phyloP scores from a whole-genome alignment of 805 yeast species.

The Cyberlindnera amylophila region DNA sequence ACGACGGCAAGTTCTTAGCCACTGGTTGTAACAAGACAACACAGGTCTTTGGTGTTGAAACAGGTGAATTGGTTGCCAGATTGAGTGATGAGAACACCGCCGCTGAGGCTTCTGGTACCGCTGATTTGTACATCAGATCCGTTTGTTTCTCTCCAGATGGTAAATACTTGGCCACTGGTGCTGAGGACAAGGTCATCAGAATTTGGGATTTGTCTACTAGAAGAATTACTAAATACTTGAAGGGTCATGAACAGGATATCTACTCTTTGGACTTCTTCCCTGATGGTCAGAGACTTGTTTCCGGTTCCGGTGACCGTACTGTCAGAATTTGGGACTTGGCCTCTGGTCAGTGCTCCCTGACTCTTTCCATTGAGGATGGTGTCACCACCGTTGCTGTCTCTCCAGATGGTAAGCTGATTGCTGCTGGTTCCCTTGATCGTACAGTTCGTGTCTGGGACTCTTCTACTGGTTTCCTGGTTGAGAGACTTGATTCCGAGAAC shows the following conservation, averaged over 20 bases:
- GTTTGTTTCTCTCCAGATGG: conserved; percentile 97
- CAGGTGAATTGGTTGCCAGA: conserved; percentile 85
- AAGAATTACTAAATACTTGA: conserved; percentile 78
- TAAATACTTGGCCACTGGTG: conserved; percentile 89
- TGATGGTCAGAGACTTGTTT: conserved; percentile 86
- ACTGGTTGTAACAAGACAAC: conserved; percentile 97
- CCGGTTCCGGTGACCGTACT: conserved; percentile 95
- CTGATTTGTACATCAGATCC: conserved; percentile 88
- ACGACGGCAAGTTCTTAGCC: conserved; percentile 88
- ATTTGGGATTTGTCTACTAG: conserved; percentile 91
- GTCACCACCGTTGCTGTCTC: conserved; percentile 97
- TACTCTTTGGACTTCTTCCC: conserved; percentile 94
- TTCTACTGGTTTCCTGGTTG: conserved; percentile 84
- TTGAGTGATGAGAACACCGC: conserved; percentile 73
- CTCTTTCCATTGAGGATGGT: conserved; percentile 92
- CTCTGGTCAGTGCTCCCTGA: conserved; percentile 82
- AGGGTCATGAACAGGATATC: conserved; percentile 97
- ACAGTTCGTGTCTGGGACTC: conserved; percentile 98
- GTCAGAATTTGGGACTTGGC: conserved; percentile 95
- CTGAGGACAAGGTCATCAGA: conserved; percentile 85
- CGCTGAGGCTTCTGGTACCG: conserved; percentile 37
- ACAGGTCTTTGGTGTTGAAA: conserved; percentile 87
- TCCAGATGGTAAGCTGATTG: conserved; percentile 90
- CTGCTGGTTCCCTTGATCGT: conserved; percentile 94
- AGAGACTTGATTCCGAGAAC: conserved; percentile 84